Base-by-base conservation (phyloP, 139 green algal genomes). In the Chlorella sp. region DNA sequence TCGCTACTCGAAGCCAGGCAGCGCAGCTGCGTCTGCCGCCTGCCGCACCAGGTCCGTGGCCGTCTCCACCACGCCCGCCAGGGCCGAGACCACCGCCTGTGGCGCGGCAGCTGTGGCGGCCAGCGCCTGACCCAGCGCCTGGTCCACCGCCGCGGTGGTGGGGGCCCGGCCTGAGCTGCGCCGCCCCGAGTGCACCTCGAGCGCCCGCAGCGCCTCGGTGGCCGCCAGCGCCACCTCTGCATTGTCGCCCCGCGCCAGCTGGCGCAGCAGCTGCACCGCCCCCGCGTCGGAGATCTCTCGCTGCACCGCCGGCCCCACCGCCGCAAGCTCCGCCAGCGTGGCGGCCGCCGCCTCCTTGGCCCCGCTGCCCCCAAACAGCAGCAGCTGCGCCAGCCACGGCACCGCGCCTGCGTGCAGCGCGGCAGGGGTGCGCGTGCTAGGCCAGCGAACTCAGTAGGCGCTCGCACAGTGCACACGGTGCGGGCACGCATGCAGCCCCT, bases 291-390 rank as follows among this genome's bases (percentile, higher is more conserved):
- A n/a, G 31, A 79, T 79, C 73, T 72, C 59, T 63, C 66, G 73
- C 73, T 71, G 62, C 59, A 73, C 73, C 7, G 48, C 51, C 21
- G 64, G 64, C 27, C 64, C 64, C 40, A 80, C 65, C 8, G 65
- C 65, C 15, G 77, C 68, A 38, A 83, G 61, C 70, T 79, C 68
- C 8, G 59, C 77, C 35, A 83, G 46, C 67, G 43, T 60, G 35
- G 56, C 70, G 14, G 79, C 79, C 23, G 79, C 79, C 35, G 79
- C 71, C 51, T 84, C 79, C 67, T 81, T 81, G 68, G 79, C 70
- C 2, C 61, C 61, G 9, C 35, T n/a, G 4, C 61, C 71, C 12
- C 79, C 79, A 53, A 75, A 63, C 29, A 83, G 50, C 48, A 84
- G 71, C 45, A 84, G 50, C 71, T 84, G 73, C 11, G 62, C 67